Conservation (phyloP, 179 eudicot species). For the Spergularia azorica region DNA sequence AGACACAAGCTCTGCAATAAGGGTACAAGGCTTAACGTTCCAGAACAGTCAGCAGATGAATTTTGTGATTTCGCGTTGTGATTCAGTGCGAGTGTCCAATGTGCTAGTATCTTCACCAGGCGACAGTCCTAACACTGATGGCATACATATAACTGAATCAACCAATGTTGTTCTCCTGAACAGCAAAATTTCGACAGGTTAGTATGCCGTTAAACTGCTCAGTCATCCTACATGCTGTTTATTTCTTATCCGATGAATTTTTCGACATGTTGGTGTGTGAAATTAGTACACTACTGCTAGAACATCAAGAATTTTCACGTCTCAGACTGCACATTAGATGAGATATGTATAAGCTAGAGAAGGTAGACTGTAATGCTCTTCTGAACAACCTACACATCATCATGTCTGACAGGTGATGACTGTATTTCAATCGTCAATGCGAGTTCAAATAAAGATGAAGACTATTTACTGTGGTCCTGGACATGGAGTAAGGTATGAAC, state of each 20-base stretch:
- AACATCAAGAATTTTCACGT: neutral
- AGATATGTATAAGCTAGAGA: neutral
- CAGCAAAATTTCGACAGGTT: slow-evolving; percentile 80
- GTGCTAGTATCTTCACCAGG: slow-evolving; percentile 49
- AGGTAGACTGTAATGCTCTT: neutral
- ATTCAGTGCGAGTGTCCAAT: slow-evolving; percentile 45
- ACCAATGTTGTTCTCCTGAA: slow-evolving; percentile 57
- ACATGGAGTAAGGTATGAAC: slow-evolving; percentile 85
- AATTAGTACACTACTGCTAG: neutral
- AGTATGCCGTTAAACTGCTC: slow-evolving; percentile 10
- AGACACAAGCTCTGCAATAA: slow-evolving; percentile 51
- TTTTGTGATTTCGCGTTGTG: slow-evolving; percentile 41
- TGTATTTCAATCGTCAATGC: slow-evolving; percentile 86
- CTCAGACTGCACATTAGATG: neutral
- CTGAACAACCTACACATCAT: slow-evolving; percentile 13
- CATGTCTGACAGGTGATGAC: slow-evolving; percentile 64
- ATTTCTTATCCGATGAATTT: neutral
- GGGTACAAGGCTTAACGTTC: slow-evolving; percentile 43
- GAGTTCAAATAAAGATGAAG: slow-evolving; percentile 92
- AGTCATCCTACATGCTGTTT: neutral
- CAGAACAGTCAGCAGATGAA: slow-evolving; percentile 64
- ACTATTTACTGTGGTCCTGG: slow-evolving; percentile 88
- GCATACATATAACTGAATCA: slow-evolving; percentile 64
- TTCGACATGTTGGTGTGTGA: neutral
- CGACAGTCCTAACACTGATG: slow-evolving; percentile 62